Evolutionary conservation across 768 basidiomycete genomes (phyloP), one percentile per base, ranked within the genome.

Genomic region (Podaxis rugospora): DNA sequence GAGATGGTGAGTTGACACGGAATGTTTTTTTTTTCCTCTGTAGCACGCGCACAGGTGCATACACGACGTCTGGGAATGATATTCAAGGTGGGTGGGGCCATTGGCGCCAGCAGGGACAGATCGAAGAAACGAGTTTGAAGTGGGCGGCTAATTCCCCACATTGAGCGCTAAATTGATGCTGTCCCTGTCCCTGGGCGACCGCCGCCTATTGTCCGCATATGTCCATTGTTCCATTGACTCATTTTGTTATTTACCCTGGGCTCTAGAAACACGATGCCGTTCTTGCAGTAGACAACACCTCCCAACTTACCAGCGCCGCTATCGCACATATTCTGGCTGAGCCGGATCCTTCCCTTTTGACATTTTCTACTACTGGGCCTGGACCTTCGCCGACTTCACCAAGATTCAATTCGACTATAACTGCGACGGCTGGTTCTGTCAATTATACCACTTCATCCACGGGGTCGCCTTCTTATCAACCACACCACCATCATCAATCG

Each of bases 11-110:
- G 18, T 18, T 44, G 18, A 44, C 39, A n/a, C 16, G 32, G 32
- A 58, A 18, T 56, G 51, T 59, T 50, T 53, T 10, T 64, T 28
- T 36, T 55, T 35, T n/a, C n/a, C 27, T 56, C 54, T 64, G 40
- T 60, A 82, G 82, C 81, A 13, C 74, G 78, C 39, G 75, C 75
- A 3, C 71, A 81, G 32, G 80, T 82, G 9, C 78, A 81, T 64
- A 78, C 81, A 11, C 75, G 81, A 55, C 74, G 80, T 7, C 67
- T 83, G 57, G 79, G 79, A 16, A 71, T 72, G 28, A 69, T 79
- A 52, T 80, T 82, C 66, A 79, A 78, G 72, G 82, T 81, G 59
- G 58, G 67, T 65, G 32, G 32, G 32, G 32, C 32, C 32, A 32
- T 32, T 32, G 32, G 32, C 32, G 32, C 32, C 0, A 32, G 32